Conservation (phyloP, 257 asterid genomes). For the Ligustrum vulgare region DNA sequence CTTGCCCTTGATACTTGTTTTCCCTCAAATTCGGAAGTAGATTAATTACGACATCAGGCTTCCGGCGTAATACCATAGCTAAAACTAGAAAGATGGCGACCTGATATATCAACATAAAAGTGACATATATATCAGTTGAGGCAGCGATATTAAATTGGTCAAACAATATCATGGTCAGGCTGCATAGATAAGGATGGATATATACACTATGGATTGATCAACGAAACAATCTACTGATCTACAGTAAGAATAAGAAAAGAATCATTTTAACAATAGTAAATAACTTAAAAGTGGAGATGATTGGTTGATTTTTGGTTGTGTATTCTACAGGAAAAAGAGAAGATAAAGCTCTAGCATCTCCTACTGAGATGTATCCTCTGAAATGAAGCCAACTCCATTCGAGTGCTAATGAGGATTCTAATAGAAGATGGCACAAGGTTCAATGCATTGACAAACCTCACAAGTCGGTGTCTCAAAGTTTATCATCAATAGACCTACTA, state of each 20-base stretch:
- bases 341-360: neutral
- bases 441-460: neutral
- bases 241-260: neutral
- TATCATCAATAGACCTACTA: neutral
- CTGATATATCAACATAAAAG: slow-evolving; percentile 35
- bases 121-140: neutral
- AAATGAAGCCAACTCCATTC: neutral
- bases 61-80: slow-evolving; percentile 75
- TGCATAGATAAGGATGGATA: neutral
- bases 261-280: neutral
- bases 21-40: slow-evolving; percentile 57
- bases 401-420: neutral
- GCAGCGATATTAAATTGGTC: neutral
- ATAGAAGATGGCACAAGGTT: neutral
- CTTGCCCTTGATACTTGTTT: slow-evolving; percentile 77
- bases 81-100: slow-evolving; percentile 70
- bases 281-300: neutral
- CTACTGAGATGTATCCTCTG: neutral
- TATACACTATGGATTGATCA: neutral
- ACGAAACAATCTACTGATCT: neutral
- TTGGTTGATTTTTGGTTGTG: neutral
- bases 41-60: slow-evolving; percentile 61
- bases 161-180: neutral
- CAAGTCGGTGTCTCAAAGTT: neutral
- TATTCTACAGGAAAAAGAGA: neutral